Percentiles rank a stretch among this genome's conserved stretches.
phyloP scores from a whole-genome alignment of 2,329 filamentous ascomycete genomes.

The Apiospora saccharicola region DNA sequence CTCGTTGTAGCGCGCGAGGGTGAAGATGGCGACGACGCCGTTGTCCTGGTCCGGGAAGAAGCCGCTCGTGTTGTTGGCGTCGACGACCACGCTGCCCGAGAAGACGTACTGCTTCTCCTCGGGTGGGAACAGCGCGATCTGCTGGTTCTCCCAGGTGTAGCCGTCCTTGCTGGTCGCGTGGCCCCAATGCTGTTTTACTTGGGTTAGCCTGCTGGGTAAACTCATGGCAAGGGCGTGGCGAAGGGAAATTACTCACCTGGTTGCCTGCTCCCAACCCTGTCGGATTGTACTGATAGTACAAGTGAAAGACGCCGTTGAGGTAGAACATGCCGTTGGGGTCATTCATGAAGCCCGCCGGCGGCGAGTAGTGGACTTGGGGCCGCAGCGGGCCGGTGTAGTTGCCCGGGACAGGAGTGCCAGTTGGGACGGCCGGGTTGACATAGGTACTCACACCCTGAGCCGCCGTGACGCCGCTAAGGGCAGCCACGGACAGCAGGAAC shows the following conservation, averaged over 20 bases:
- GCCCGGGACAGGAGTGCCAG: slow-evolving; percentile 36
- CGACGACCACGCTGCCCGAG: slow-evolving; percentile 64
- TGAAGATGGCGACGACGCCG: slow-evolving; percentile 68
- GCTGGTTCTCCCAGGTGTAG: slow-evolving; percentile 70
- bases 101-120: slow-evolving; percentile 55
- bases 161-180: slow-evolving; percentile 69
- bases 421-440: slow-evolving; percentile 40
- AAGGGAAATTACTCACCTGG: slow-evolving; percentile 38
- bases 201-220: slow-evolving; percentile 1
- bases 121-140: slow-evolving; percentile 64
- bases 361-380: slow-evolving; percentile 64
- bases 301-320: slow-evolving; percentile 66
- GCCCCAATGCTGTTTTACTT: slow-evolving; percentile 62
- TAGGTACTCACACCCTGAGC: slow-evolving; percentile 34
- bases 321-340: slow-evolving; percentile 71
- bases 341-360: slow-evolving; percentile 62
- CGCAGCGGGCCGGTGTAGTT: slow-evolving; percentile 44
- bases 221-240: not conserved
- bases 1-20: slow-evolving; percentile 44
- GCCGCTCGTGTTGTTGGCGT: slow-evolving; percentile 70
- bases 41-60: slow-evolving; percentile 68
- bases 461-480: slow-evolving; percentile 2
- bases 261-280: slow-evolving; percentile 36
- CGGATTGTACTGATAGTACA: slow-evolving; percentile 66
- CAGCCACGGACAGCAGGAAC: not conserved